A percentile compares a stretch with the other conserved stretches of the same genome.
Conservation (phyloP, 1,139 yeast genomes). For the Candida pseudoviswanathii region DNA sequence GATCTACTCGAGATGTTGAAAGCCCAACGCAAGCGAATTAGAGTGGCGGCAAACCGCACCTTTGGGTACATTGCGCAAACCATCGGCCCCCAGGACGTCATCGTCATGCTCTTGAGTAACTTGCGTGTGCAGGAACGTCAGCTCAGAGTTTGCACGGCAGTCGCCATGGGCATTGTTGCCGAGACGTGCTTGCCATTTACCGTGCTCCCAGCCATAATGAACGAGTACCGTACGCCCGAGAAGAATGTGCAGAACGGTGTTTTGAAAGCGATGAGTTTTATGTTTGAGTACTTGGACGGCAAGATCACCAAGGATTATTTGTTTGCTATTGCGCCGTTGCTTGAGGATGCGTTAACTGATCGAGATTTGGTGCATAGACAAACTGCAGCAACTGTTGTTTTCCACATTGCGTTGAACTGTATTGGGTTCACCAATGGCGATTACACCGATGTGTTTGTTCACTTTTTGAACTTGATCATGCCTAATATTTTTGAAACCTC, state of each 20-base stretch:
- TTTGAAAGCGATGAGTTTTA: conserved; percentile 85
- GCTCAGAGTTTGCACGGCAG: conserved; percentile 94
- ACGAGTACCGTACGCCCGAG: conserved; percentile 92
- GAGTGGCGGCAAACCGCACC: conserved; percentile 86
- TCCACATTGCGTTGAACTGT: conserved; percentile 80
- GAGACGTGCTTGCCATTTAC: conserved; percentile 93
- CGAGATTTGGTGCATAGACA: conserved; percentile 93
- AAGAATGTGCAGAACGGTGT: conserved; percentile 95
- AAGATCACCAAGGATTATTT: conserved; percentile 75
- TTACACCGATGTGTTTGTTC: conserved; percentile 61
- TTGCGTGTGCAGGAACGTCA: conserved; percentile 94
- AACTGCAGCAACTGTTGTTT: conserved; percentile 88
- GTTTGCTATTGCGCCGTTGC: conserved; percentile 74
- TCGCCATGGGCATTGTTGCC: conserved; percentile 96
- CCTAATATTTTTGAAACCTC: conserved; percentile 93
- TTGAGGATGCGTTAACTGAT: conserved; percentile 91
- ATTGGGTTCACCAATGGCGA: conserved; percentile 76
- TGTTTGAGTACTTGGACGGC: conserved; percentile 90
- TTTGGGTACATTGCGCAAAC: conserved; percentile 92
- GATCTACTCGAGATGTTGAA: conserved; percentile 88
- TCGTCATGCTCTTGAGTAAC: conserved; percentile 81
- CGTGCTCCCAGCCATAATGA: conserved; percentile 94
- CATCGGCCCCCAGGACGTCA: conserved; percentile 94
- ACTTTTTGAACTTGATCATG: conserved; percentile 69
- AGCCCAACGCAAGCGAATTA: conserved; percentile 75